phyloP scores from a whole-genome alignment of 805 yeast genomes.

The Naumovozyma baii region DNA sequence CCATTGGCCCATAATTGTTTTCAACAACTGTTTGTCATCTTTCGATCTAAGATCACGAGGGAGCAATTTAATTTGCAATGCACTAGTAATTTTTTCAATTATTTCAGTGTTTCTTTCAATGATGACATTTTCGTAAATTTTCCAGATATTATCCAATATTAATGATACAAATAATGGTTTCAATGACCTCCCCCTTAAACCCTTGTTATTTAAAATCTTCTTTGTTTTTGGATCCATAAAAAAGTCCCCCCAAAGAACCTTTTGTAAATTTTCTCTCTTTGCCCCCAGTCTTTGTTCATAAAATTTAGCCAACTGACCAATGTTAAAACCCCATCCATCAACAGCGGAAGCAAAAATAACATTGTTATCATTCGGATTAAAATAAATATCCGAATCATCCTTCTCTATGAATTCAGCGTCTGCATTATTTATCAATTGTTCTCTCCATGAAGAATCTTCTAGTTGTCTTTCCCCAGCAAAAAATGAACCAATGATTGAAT shows the following conservation, averaged over 20 bases:
- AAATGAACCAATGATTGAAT: conserved; percentile 87
- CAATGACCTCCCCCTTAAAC: conserved; percentile 48
- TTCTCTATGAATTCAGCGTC: conserved; percentile 54
- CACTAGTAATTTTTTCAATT: conserved; percentile 61
- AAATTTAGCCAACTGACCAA: conserved; percentile 79
- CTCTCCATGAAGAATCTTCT: conserved; percentile 72
- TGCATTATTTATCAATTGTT: conserved; percentile 40
- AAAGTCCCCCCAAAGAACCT: conserved; percentile 94
- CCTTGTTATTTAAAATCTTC: conserved; percentile 60
- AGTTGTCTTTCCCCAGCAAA: conserved; percentile 89
- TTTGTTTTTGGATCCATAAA: conserved; percentile 84
- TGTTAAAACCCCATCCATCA: conserved; percentile 97
- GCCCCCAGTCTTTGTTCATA: conserved; percentile 80
- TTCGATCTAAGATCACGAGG: conserved; percentile 75
- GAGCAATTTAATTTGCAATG: conserved; percentile 55
- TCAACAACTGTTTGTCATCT: conserved; percentile 56
- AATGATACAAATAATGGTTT: conserved; percentile 83
- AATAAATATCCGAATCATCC: conserved; percentile 75
- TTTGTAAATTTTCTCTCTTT: conserved; percentile 64
- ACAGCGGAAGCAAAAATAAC: conserved; percentile 85
- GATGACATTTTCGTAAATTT: conserved; percentile 65
- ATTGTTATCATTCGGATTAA: conserved; percentile 78
- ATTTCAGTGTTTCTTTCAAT: conserved; percentile 58
- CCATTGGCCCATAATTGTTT: conserved; percentile 81
- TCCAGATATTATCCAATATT: conserved; percentile 86